Evolutionary conservation across 108 stramenopile genomes (phyloP).

Genomic region (Pseudonitzschia pungens): DNA sequence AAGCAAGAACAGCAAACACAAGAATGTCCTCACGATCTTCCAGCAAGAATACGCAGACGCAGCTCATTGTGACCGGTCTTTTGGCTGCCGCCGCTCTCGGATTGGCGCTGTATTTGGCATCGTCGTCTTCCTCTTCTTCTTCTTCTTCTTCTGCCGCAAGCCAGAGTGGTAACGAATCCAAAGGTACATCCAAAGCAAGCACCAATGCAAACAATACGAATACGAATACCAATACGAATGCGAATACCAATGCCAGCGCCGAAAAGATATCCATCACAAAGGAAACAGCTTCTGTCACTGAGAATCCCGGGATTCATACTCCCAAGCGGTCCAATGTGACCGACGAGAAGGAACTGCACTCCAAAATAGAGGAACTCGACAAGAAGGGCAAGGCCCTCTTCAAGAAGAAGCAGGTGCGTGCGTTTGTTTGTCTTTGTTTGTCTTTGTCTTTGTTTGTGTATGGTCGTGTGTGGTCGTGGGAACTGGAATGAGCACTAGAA

Average conservation of each 20-base stretch:
- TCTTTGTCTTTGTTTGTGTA: neutral
- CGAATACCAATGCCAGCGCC: conserved; percentile 17
- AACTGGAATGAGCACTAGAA: too few species aligned
- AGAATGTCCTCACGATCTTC: conserved; percentile 18
- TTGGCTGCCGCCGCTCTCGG: conserved; percentile 33
- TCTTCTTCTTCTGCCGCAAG: neutral
- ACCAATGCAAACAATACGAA: too few species aligned
- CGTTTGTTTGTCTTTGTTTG: neutral
- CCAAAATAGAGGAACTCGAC: conserved; percentile 83
- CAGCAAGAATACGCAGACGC: conserved; percentile 28
- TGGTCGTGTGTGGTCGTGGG: neutral
- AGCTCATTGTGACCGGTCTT: conserved; percentile 28
- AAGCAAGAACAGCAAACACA: too few species aligned
- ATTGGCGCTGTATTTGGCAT: conserved; percentile 21
- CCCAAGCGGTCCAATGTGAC: conserved; percentile 12
- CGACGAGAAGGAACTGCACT: conserved; percentile 53
- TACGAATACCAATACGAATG: neutral
- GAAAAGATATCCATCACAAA: neutral
- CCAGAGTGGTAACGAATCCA: too few species aligned
- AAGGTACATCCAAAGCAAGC: too few species aligned
- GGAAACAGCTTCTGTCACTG: too few species aligned
- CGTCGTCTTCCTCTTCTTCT: neutral
- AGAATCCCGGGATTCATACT: too few species aligned
- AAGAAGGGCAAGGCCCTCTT: conserved; percentile 80
- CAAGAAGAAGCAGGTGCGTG: conserved; percentile 65